Percentiles rank a stretch among this genome's conserved stretches.
Conservation (phyloP, 305 asterid genomes). For the Fraxinus sp. region DNA sequence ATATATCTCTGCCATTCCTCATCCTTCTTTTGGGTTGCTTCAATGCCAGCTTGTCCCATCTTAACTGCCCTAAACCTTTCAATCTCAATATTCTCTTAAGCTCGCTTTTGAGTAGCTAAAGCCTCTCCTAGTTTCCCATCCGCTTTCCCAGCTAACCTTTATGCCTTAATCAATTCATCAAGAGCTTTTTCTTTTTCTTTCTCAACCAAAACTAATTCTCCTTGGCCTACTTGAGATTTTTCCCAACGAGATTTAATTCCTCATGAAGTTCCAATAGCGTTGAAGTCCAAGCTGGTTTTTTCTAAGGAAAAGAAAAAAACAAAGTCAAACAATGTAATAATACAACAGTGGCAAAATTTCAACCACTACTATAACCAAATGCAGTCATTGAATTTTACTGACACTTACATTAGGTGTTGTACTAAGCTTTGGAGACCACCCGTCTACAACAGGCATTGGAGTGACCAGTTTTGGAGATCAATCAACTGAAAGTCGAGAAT, state of each 20-base stretch:
- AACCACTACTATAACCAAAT: not conserved
- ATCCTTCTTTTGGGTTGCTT: slow-evolving; percentile 71
- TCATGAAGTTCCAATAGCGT: slow-evolving; percentile 74
- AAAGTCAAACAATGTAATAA: slow-evolving; percentile 19
- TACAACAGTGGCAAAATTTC: not conserved
- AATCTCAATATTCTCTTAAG: slow-evolving; percentile 72
- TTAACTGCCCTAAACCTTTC: slow-evolving; percentile 89
- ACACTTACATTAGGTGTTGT: slow-evolving; percentile 75
- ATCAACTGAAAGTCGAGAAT: slow-evolving; percentile 55
- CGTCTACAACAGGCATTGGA: slow-evolving; percentile 56
- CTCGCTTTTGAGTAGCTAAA: slow-evolving; percentile 62
- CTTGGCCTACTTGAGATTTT: slow-evolving; percentile 70
- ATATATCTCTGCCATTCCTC: slow-evolving; percentile 77
- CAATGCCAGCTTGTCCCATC: slow-evolving; percentile 22
- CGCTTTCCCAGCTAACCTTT: slow-evolving; percentile 51
- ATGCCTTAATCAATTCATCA: slow-evolving; percentile 18
- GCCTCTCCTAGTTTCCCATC: slow-evolving; percentile 85
- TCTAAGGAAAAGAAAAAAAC: slow-evolving; percentile 42
- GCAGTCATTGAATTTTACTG: not conserved
- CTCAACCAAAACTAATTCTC: slow-evolving; percentile 39
- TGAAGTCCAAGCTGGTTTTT: slow-evolving; percentile 57
- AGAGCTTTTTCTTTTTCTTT: too few relatives aligned
- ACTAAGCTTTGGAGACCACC: slow-evolving; percentile 58
- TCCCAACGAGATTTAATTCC: slow-evolving; percentile 59
- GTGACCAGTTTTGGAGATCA: slow-evolving; percentile 64